phyloP scores from a whole-genome alignment of 2,329 filamentous ascomycete genomes.

The Macrophomina phaseolina region DNA sequence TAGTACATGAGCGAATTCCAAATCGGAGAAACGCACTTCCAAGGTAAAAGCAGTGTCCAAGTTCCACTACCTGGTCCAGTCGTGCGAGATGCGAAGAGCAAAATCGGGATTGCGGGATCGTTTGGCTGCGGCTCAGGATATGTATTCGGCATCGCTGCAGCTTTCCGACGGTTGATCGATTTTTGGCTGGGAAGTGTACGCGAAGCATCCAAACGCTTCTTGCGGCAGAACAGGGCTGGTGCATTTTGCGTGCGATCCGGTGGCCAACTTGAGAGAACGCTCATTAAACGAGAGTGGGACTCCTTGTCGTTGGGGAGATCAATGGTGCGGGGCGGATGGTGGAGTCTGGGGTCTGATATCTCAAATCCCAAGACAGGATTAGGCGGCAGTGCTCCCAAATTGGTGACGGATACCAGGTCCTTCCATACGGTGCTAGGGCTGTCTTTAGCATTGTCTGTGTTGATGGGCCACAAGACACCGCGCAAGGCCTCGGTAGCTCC shows the following conservation, averaged over 20 bases:
- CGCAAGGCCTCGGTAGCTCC: slow-evolving; percentile 79
- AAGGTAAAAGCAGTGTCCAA: slow-evolving; percentile 87
- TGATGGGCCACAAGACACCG: slow-evolving; percentile 64
- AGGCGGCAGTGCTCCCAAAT: slow-evolving; percentile 69
- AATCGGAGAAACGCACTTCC: slow-evolving; percentile 83
- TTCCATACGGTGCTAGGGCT: slow-evolving; percentile 44
- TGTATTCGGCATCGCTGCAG: slow-evolving; percentile 66
- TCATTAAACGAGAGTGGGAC: slow-evolving; percentile 55
- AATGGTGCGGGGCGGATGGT: slow-evolving; percentile 71
- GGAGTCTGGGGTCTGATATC: slow-evolving; percentile 78
- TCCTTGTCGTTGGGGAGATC: slow-evolving; percentile 32
- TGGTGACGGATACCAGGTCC: slow-evolving; percentile 37
- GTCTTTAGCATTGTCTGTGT: slow-evolving; percentile 32
- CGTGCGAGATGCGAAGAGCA: slow-evolving; percentile 68
- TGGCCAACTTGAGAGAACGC: slow-evolving; percentile 71
- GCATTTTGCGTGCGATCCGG: slow-evolving; percentile 59
- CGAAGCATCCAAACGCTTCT: slow-evolving; percentile 67
- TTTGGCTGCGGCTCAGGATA: slow-evolving; percentile 61
- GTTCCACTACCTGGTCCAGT: slow-evolving; percentile 64
- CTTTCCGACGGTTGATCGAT: slow-evolving; percentile 77
- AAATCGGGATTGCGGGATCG: slow-evolving; percentile 79
- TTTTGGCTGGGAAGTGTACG: slow-evolving; percentile 75
- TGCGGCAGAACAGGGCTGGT: slow-evolving; percentile 70
- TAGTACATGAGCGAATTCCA: slow-evolving; percentile 89
- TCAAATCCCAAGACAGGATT: slow-evolving; percentile 75